Evolutionary conservation across 2,329 filamentous ascomycete species (phyloP).

Genomic region (Chaetomium globosum): DNA sequence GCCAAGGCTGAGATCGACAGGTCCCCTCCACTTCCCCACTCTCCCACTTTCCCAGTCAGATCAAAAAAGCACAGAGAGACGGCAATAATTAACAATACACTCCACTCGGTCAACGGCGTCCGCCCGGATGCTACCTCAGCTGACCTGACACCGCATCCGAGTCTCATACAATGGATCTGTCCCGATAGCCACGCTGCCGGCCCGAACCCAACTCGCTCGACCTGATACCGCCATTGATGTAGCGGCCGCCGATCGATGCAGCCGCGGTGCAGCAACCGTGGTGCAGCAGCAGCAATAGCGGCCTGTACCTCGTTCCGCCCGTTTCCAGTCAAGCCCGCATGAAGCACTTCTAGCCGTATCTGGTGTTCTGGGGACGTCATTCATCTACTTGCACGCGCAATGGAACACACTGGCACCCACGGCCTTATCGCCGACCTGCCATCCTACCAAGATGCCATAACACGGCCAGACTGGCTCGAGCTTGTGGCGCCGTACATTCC

Average conservation of each 20-base stretch:
- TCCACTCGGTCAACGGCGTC: neutral
- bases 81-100: constrained; percentile 5
- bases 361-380: neutral
- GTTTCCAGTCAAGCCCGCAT: neutral
- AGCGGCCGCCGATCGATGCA: constrained; percentile 1
- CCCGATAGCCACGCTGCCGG: constrained; percentile 1
- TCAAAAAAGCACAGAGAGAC: neutral
- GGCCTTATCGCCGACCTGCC: constrained; percentile 47
- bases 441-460: constrained; percentile 56
- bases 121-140: constrained; percentile 2
- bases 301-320: neutral
- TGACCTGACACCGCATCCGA: neutral
- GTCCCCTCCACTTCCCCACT: neutral
- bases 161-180: neutral
- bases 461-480: constrained; percentile 52
- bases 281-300: neutral
- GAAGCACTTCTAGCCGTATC: neutral
- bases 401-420: neutral
- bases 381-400: neutral
- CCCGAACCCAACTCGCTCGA: neutral
- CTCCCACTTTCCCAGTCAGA: neutral
- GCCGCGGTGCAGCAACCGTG: neutral
- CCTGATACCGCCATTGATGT: neutral
- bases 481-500: constrained; percentile 52
- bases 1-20: constrained; percentile 9